phyloP scores from a whole-genome alignment of 345 rosid species.

The Brassica incana region DNA sequence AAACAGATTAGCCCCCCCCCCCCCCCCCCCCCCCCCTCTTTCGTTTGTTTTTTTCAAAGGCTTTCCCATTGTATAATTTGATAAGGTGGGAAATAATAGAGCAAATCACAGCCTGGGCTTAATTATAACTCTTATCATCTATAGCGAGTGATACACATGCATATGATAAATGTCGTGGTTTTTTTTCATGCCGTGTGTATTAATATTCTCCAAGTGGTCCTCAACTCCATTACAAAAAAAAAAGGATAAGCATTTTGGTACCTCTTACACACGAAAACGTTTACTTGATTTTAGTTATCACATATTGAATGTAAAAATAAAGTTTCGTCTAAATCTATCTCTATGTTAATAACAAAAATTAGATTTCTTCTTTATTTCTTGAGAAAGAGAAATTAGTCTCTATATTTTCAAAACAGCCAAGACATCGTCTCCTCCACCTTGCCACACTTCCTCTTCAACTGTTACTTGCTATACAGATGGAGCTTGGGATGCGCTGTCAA shows the following conservation, averaged over 20 bases:
- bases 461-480: too few species aligned
- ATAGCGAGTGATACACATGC: neutral
- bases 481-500: too few species aligned
- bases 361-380: neutral
- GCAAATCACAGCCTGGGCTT: constrained; percentile 27
- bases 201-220: constrained; percentile 12
- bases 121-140: neutral
- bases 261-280: neutral
- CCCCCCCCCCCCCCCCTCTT: neutral
- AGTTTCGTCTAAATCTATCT: neutral
- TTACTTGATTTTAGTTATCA: neutral
- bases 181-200: constrained; percentile 10
- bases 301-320: neutral
- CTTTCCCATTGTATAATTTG: neutral
- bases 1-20: too few species aligned
- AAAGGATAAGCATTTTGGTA: constrained; percentile 8
- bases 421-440: too few species aligned
- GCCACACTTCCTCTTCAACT: too few species aligned
- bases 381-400: neutral
- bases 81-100: constrained; percentile 24
- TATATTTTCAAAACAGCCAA: neutral
- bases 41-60: neutral
- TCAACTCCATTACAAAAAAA: neutral
- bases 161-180: neutral
- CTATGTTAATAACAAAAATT: neutral